A percentile compares a stretch with the other conserved stretches of the same genome.
These are phyloP conservation scores for Podospora pseudocomata DNA, from an alignment of 495 filamentous ascomycete genomes.

Conservation along the genomic window DNA sequence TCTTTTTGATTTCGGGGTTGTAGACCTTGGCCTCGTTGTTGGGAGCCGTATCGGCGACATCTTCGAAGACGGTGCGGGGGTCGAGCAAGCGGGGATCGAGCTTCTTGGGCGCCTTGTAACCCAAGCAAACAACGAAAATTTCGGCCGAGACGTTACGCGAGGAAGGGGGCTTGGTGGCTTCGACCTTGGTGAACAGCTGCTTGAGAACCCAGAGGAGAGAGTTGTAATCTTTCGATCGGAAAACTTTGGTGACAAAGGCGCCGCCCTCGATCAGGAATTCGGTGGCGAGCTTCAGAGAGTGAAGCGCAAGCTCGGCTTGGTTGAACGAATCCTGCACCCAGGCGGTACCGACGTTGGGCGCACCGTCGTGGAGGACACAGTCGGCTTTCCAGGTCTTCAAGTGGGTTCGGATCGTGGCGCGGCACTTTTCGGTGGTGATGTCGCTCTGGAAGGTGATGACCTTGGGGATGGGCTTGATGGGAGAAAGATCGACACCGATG, in stretches of 20 bases:
- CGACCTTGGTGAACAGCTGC: constrained; percentile 89
- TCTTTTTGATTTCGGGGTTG: constrained; percentile 93
- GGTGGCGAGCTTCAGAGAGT: constrained; percentile 87
- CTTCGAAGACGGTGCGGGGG: constrained; percentile 86
- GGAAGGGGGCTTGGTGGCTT: constrained; percentile 95
- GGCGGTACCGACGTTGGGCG: constrained; percentile 94
- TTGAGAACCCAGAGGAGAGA: constrained; percentile 96
- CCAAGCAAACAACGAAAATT: constrained; percentile 95
- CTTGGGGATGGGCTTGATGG: constrained; percentile 92
- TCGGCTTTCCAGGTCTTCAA: constrained; percentile 98
- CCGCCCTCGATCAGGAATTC: constrained; percentile 90
- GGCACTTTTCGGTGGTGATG: constrained; percentile 96
- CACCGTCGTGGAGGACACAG: constrained; percentile 95
- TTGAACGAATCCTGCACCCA: constrained; percentile 99
- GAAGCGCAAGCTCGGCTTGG: constrained; percentile 89
- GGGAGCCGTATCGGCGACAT: constrained; percentile 80
- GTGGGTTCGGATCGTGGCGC: constrained; percentile 84
- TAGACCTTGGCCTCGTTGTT: constrained; percentile 98
- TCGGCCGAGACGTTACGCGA: constrained; percentile 94
- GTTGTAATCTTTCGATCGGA: constrained; percentile 97
- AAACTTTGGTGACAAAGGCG: constrained; percentile 96
- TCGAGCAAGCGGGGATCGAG: constrained; percentile 93
- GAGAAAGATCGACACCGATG: constrained; percentile 89
- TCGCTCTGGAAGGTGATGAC: constrained; percentile 95
- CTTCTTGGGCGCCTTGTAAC: constrained; percentile 82